Percentiles rank a stretch among this genome's conserved stretches.
These are phyloP conservation scores for Musa schizocarpa DNA, from an alignment of 176 grass and related monocot genomes.

Conservation along the genomic window DNA sequence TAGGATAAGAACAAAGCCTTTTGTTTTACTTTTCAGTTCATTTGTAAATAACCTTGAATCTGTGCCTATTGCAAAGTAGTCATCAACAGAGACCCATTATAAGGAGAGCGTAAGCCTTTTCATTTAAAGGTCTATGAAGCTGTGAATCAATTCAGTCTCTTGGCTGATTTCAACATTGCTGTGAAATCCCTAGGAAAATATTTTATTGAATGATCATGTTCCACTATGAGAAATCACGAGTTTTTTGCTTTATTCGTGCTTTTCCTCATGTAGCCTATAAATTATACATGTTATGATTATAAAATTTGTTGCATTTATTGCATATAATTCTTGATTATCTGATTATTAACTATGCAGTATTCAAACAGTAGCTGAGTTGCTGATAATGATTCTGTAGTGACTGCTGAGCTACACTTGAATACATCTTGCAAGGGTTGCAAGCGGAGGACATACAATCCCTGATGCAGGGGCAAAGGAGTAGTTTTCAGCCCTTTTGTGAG, in stretches of 20 bases:
- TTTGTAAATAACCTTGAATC: no score
- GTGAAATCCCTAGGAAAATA: background rate
- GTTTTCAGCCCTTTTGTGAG: conserved; percentile 34
- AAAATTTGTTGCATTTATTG: background rate
- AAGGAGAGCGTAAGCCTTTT: no score
- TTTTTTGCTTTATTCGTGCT: background rate
- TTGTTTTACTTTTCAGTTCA: no score
- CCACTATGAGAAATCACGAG: background rate
- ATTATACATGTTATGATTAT: background rate
- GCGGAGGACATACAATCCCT: background rate
- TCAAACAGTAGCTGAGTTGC: background rate
- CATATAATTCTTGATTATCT: no score
- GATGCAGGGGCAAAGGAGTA: conserved; percentile 59
- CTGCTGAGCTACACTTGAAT: background rate
- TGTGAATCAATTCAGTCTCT: background rate
- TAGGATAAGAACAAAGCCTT: no score
- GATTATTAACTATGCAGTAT: background rate
- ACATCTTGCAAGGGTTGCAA: background rate
- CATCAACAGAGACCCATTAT: no score
- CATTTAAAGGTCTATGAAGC: background rate
- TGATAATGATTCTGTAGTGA: background rate
- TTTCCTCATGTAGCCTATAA: background rate
- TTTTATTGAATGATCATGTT: no score
- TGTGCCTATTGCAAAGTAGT: no score
- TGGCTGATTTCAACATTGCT: background rate